These are phyloP conservation scores for Hylodesmum podocarpum DNA, from an alignment of 306 rosid genomes.

Conservation along the genomic window DNA sequence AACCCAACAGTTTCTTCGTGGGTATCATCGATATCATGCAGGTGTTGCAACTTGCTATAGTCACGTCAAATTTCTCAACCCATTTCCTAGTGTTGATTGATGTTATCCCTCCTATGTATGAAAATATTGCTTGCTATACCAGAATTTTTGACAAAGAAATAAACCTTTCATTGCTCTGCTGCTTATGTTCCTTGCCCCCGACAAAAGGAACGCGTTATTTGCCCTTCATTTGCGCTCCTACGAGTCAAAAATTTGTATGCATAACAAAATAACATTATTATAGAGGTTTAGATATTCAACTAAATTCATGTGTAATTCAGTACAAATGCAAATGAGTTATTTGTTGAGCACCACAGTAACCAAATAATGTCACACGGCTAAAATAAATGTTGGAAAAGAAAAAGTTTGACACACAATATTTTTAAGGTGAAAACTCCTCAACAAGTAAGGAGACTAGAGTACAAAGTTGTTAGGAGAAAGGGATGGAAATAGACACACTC, in stretches of 20 bases:
- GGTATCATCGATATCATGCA: not conserved
- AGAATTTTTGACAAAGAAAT: not conserved
- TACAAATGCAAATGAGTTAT: not conserved
- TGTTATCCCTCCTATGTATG: not conserved
- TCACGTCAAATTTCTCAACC: not conserved
- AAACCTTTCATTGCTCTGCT: not conserved
- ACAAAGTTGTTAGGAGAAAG: no score
- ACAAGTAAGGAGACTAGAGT: no score
- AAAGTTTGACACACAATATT: no score
- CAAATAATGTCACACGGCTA: no score
- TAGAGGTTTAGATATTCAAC: not conserved
- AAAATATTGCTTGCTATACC: not conserved
- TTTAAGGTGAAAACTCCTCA: no score
- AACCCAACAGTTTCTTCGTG: not conserved
- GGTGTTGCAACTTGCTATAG: slow-evolving; percentile 2
- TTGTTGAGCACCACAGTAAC: no score
- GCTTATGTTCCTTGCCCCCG: not conserved
- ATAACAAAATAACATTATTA: no score
- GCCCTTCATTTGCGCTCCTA: not conserved
- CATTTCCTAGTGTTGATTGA: not conserved
- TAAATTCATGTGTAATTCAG: not conserved
- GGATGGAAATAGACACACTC: no score
- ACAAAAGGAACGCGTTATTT: no score
- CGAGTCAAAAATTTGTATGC: not conserved
- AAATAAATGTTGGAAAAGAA: no score